These are phyloP conservation scores for Cyclotella cryptica DNA, from an alignment of 108 stramenopile species.

Conservation along the genomic window DNA sequence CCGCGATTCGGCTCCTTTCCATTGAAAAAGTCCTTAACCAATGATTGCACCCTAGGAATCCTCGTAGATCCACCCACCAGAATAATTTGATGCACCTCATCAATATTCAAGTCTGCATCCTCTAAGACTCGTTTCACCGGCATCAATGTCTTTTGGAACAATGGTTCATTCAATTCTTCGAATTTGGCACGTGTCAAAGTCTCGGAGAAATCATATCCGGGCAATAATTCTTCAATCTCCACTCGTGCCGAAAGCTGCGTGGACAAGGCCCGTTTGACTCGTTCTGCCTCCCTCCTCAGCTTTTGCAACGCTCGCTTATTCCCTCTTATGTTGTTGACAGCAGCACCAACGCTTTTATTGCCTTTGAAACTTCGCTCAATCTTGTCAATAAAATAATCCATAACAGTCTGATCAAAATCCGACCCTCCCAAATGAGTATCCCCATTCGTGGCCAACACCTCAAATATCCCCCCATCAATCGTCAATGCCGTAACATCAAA, in stretches of 20 bases:
- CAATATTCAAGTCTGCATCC: conserved; percentile 87
- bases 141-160: conserved; percentile 96
- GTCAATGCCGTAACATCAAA: conserved; percentile 97
- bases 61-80: conserved; percentile 98
- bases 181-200: conserved; percentile 97
- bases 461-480: conserved; percentile 94
- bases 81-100: conserved; percentile 96
- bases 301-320: conserved; percentile 85
- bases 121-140: conserved; percentile 93
- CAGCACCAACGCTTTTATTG: conserved; percentile 39
- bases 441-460: conserved; percentile 89
- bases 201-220: conserved; percentile 86
- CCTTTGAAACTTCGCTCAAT: conserved; percentile 71
- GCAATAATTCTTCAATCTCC: conserved; percentile 87
- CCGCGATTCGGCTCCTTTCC: conserved; percentile 94
- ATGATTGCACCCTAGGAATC: conserved; percentile 94
- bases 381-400: conserved; percentile 85
- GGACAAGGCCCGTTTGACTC: conserved; percentile 91
- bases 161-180: conserved; percentile 95
- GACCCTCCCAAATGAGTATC: conserved; percentile 93
- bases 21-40: conserved; percentile 94
- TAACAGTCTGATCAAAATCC: conserved; percentile 93
- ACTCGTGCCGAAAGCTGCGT: conserved; percentile 77
- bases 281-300: conserved; percentile 90
- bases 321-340: conserved; percentile 65